These are phyloP conservation scores for Vitis hybrid DNA, from an alignment of 177 flowering plant species.

Conservation along the genomic window DNA sequence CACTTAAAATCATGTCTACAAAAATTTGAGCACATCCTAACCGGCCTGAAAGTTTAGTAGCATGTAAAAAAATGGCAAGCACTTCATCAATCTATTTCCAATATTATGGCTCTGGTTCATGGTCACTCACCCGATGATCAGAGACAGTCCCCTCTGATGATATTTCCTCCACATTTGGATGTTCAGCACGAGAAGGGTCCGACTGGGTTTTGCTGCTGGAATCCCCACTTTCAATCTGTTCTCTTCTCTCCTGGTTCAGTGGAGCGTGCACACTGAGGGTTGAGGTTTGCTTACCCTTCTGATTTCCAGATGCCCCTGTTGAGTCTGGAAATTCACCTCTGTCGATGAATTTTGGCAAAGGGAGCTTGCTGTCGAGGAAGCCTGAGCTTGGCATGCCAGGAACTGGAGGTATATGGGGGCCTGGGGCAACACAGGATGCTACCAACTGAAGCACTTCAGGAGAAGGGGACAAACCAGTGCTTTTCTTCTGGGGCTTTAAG, in stretches of 20 bases:
- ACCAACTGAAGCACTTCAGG: conserved; percentile 70
- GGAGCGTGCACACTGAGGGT: conserved; percentile 12
- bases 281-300: conserved; percentile 19
- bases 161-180: conserved; percentile 37
- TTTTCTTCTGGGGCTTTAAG: conserved; percentile 31
- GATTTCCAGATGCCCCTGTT: conserved; percentile 19
- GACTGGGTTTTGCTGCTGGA: conserved; percentile 63
- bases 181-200: conserved; percentile 30
- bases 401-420: conserved; percentile 28
- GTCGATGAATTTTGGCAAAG: conserved; percentile 28
- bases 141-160: conserved; percentile 73
- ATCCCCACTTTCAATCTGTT: conserved; percentile 45
- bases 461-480: conserved; percentile 52
- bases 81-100: neutral
- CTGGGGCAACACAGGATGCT: conserved; percentile 64
- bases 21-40: conserved; percentile 37
- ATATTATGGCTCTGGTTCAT: conserved; percentile 23
- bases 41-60: conserved; percentile 10
- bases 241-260: conserved; percentile 18
- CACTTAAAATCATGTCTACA: conserved; percentile 42
- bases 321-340: conserved; percentile 21
- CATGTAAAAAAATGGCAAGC: conserved; percentile 10
- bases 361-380: conserved; percentile 25
- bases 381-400: conserved; percentile 31
- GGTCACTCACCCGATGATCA: conserved; percentile 50